phyloP scores from a whole-genome alignment of 306 rosid genomes.

The Pterocarpus macrocarpus region DNA sequence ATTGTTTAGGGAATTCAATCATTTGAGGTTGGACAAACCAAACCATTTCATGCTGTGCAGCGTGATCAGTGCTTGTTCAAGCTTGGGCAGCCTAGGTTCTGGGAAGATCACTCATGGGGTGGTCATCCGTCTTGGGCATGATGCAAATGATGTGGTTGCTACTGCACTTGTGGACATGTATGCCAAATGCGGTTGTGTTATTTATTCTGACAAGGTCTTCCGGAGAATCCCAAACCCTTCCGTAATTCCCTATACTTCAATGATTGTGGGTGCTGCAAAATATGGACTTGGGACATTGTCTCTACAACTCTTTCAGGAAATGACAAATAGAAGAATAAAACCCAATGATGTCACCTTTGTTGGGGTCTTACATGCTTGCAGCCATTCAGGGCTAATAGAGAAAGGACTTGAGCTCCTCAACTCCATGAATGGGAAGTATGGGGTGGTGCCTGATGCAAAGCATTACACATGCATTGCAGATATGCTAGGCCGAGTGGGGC shows the following conservation, averaged over 20 bases:
- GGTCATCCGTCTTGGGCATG: slow-evolving; percentile 63
- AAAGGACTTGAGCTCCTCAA: slow-evolving; percentile 72
- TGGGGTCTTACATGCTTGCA: slow-evolving; percentile 87
- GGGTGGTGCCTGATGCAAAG: slow-evolving; percentile 71
- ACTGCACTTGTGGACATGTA: slow-evolving; percentile 91
- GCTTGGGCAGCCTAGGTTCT: slow-evolving; percentile 70
- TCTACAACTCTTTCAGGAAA: slow-evolving; percentile 71
- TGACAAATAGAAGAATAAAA: slow-evolving; percentile 67
- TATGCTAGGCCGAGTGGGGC: slow-evolving; percentile 84
- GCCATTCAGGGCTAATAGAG: slow-evolving; percentile 85
- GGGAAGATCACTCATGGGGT: slow-evolving; percentile 79
- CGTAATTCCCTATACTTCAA: slow-evolving; percentile 74
- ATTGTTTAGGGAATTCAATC: slow-evolving; percentile 63
- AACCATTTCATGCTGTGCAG: slow-evolving; percentile 86
- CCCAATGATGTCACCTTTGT: slow-evolving; percentile 81
- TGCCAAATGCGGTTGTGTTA: slow-evolving; percentile 81
- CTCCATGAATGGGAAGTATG: slow-evolving; percentile 68
- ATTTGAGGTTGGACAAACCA: slow-evolving; percentile 50
- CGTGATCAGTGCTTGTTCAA: slow-evolving; percentile 73
- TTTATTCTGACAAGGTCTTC: slow-evolving; percentile 69
- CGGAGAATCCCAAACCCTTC: slow-evolving; percentile 65
- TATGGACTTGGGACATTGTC: slow-evolving; percentile 81
- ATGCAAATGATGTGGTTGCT: slow-evolving; percentile 66
- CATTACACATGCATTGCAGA: slow-evolving; percentile 80
- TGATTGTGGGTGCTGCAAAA: slow-evolving; percentile 88